Conservation (phyloP, 2,329 filamentous ascomycete genomes). For the Pestalotiopsis fici region DNA sequence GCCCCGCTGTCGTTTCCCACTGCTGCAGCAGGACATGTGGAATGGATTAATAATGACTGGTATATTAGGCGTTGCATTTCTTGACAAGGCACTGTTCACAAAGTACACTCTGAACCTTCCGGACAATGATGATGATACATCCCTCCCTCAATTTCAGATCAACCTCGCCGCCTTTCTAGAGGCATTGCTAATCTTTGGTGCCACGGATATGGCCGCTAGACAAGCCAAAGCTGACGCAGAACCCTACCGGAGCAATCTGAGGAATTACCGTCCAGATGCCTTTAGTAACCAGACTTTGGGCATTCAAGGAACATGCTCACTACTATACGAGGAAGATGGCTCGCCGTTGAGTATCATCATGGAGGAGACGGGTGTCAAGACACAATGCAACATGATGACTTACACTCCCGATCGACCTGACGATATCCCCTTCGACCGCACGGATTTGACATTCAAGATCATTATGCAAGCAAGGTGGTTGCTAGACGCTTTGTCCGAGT, state of each 20-base stretch:
- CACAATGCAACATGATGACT: slow-evolving; percentile 86
- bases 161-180: slow-evolving; percentile 86
- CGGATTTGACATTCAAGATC: slow-evolving; percentile 83
- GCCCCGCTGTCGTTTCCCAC: slow-evolving; percentile 10
- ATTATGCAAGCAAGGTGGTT: slow-evolving; percentile 84
- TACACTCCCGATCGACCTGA: slow-evolving; percentile 76
- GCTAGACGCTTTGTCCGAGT: slow-evolving; percentile 71
- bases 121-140: slow-evolving; percentile 40
- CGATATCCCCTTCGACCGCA: slow-evolving; percentile 85
- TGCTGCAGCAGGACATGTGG: slow-evolving; percentile 53
- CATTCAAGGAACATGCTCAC: slow-evolving; percentile 81
- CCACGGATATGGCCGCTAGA: slow-evolving; percentile 67
- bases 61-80: slow-evolving; percentile 69
- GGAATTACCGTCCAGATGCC: slow-evolving; percentile 67
- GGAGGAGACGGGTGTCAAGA: slow-evolving; percentile 83
- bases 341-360: slow-evolving; percentile 82
- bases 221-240: slow-evolving; percentile 61
- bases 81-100: slow-evolving; percentile 87
- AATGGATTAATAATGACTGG: slow-evolving; percentile 41
- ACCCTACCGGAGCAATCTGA: slow-evolving; percentile 61
- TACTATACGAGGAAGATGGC: slow-evolving; percentile 75
- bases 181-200: slow-evolving; percentile 91
- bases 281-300: slow-evolving; percentile 84
- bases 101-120: slow-evolving; percentile 71
- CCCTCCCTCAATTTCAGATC: slow-evolving; percentile 77